These are phyloP conservation scores for Colletotrichum musicola DNA, from an alignment of 2,329 filamentous ascomycete genomes.

Conservation along the genomic window DNA sequence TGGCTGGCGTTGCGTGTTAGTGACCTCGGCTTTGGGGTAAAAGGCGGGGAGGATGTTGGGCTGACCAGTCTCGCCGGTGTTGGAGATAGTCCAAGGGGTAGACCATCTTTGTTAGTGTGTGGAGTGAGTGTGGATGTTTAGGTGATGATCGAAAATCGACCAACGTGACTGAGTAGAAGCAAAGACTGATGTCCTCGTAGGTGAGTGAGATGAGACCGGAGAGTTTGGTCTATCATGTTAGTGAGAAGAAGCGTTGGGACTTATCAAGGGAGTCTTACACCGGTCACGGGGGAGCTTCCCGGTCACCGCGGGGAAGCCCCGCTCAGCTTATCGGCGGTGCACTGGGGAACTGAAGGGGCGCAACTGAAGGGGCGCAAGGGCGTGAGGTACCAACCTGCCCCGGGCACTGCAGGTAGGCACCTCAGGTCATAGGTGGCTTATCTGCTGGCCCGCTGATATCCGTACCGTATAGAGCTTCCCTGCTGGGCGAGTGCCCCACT, in stretches of 20 bases:
- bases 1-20: constrained; percentile 65
- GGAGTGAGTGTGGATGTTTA: not conserved
- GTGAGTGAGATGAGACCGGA: constrained; percentile 6
- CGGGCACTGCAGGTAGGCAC: not conserved
- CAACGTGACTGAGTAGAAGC: not conserved
- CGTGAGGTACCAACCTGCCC: no score
- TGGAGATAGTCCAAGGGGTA: constrained; percentile 71
- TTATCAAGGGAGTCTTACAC: constrained; percentile 31
- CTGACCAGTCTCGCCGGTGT: constrained; percentile 79
- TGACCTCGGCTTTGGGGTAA: not conserved
- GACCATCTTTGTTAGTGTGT: constrained; percentile 31
- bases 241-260: constrained; percentile 1
- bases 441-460: constrained; percentile 39
- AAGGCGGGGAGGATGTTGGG: constrained; percentile 21
- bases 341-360: constrained; percentile 17
- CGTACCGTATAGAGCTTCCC: constrained; percentile 31
- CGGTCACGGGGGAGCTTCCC: constrained; percentile 26
- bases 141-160: no score
- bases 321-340: constrained; percentile 28
- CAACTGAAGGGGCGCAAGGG: not conserved
- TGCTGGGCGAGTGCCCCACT: constrained; percentile 17
- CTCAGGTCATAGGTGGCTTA: constrained; percentile 5
- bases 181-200: not conserved
- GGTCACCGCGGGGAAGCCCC: constrained; percentile 38
- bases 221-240: not conserved